Percentiles rank a stretch among this genome's conserved stretches.
Conservation (phyloP, 257 asterid species). For the Linderniella brevidens region DNA sequence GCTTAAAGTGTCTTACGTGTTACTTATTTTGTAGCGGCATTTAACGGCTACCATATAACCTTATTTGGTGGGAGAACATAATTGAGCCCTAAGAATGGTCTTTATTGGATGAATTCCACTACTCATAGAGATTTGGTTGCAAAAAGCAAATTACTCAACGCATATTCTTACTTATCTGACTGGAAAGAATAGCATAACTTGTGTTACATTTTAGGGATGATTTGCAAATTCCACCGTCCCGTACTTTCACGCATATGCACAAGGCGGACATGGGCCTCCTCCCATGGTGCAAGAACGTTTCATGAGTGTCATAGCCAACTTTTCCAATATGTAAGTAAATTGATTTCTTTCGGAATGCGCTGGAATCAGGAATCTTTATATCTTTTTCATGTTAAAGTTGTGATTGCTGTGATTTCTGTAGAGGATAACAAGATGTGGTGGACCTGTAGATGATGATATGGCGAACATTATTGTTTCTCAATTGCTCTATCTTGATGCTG, state of each 20-base stretch:
- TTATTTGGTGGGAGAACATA: too few relatives aligned
- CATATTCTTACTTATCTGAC: too few relatives aligned
- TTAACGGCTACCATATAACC: too few relatives aligned
- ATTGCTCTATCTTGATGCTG: slow-evolving; percentile 88
- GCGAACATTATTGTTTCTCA: slow-evolving; percentile 89
- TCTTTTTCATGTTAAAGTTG: neutral
- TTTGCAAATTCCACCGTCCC: slow-evolving; percentile 73
- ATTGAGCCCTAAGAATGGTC: too few relatives aligned
- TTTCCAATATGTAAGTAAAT: slow-evolving; percentile 54
- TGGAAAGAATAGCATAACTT: slow-evolving; percentile 3
- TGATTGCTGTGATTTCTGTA: slow-evolving; percentile 11
- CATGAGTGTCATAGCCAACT: slow-evolving; percentile 89
- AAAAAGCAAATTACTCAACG: too few relatives aligned
- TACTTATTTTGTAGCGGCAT: too few relatives aligned
- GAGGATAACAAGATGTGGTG: slow-evolving; percentile 97
- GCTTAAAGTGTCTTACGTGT: too few relatives aligned
- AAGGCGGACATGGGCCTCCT: slow-evolving; percentile 76
- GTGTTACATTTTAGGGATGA: slow-evolving; percentile 44
- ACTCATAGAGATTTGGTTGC: too few relatives aligned
- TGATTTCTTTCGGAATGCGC: too few relatives aligned
- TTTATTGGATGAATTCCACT: too few relatives aligned
- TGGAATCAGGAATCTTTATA: too few relatives aligned
- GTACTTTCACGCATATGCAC: slow-evolving; percentile 56
- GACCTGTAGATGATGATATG: slow-evolving; percentile 97
- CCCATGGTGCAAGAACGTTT: slow-evolving; percentile 81